Conservation (phyloP, 768 basidiomycete genomes). For the Sistotremastrum suecicum region DNA sequence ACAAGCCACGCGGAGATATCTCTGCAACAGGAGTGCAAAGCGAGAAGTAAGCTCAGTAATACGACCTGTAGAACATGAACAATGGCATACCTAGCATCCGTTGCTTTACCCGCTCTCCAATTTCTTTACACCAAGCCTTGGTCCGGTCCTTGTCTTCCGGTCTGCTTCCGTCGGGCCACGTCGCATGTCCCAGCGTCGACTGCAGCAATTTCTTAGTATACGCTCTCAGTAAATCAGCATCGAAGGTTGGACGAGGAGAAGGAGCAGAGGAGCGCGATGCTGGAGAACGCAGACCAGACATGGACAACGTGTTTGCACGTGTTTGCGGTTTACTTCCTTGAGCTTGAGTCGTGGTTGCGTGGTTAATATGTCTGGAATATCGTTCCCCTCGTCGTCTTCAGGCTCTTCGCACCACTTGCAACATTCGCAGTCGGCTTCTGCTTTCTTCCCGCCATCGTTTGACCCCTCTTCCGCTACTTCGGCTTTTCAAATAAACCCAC, state of each 20-base stretch:
- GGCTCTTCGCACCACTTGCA: constrained; percentile 5
- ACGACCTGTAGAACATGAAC: background rate
- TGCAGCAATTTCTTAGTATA: constrained; percentile 77
- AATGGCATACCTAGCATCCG: constrained; percentile 46
- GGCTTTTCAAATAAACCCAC: constrained; percentile 72
- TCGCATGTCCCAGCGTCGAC: constrained; percentile 45
- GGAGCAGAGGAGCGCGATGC: constrained; percentile 47
- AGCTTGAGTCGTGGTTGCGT: constrained; percentile 2
- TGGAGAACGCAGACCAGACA: constrained; percentile 39
- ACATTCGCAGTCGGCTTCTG: constrained; percentile 22
- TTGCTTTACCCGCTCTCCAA: constrained; percentile 73
- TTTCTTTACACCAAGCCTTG: constrained; percentile 69
- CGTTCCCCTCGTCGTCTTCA: constrained; percentile 18
- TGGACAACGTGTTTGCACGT: constrained; percentile 13
- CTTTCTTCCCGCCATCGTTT: constrained; percentile 45
- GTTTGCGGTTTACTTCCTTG: constrained; percentile 2
- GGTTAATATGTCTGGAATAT: constrained; percentile 47
- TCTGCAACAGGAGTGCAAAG: constrained; percentile 20
- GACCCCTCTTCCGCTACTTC: constrained; percentile 28
- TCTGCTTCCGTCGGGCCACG: constrained; percentile 39
- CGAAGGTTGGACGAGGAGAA: constrained; percentile 47
- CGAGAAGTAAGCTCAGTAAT: background rate
- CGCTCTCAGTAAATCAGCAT: constrained; percentile 53
- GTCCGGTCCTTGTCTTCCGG: constrained; percentile 54
- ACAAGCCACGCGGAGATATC: constrained; percentile 74